These are phyloP conservation scores for Hypocrella siamensis DNA, from an alignment of 2,329 filamentous ascomycete genomes.

Conservation along the genomic window DNA sequence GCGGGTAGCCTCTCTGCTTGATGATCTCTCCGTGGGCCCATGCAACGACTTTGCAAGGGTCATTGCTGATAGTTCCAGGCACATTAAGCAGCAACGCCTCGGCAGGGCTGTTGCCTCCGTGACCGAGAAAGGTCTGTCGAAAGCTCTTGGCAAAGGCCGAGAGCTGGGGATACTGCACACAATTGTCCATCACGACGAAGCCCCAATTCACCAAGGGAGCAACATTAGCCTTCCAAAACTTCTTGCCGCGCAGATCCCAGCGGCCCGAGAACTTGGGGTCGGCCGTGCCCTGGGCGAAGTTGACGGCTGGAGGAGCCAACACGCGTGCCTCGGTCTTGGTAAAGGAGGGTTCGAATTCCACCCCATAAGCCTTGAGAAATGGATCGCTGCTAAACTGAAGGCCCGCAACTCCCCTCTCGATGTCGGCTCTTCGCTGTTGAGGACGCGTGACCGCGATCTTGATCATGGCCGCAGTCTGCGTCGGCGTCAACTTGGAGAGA, in stretches of 20 bases:
- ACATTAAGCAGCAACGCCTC: slow-evolving; percentile 20
- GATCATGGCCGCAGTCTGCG: slow-evolving; percentile 75
- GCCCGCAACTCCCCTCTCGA: slow-evolving; percentile 38
- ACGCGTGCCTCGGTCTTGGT: slow-evolving; percentile 54
- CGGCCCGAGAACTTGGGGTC: slow-evolving; percentile 55
- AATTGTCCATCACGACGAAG: slow-evolving; percentile 48
- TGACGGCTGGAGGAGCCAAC: slow-evolving; percentile 53
- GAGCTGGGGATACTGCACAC: slow-evolving; percentile 23
- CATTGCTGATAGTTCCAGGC: slow-evolving; percentile 16
- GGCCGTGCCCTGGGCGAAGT: slow-evolving; percentile 42
- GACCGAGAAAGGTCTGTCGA: slow-evolving; percentile 26
- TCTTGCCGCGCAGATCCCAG: slow-evolving; percentile 77
- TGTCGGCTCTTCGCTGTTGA: slow-evolving; percentile 46
- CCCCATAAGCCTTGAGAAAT: slow-evolving; percentile 56
- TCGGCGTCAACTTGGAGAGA: slow-evolving; percentile 42
- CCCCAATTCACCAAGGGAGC: slow-evolving; percentile 57
- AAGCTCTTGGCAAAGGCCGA: slow-evolving; percentile 24
- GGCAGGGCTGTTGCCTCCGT: slow-evolving; percentile 28
- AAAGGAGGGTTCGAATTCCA: slow-evolving; percentile 51
- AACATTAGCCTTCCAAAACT: slow-evolving; percentile 50
- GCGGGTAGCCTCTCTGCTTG: slow-evolving; percentile 39
- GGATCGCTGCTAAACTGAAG: slow-evolving; percentile 55
- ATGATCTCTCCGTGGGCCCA: slow-evolving; percentile 31
- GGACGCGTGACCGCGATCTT: slow-evolving; percentile 79
- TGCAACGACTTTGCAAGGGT: slow-evolving; percentile 34